Conservation (phyloP, 371 early-diverging fungal species). For the Mucor racemosus region DNA sequence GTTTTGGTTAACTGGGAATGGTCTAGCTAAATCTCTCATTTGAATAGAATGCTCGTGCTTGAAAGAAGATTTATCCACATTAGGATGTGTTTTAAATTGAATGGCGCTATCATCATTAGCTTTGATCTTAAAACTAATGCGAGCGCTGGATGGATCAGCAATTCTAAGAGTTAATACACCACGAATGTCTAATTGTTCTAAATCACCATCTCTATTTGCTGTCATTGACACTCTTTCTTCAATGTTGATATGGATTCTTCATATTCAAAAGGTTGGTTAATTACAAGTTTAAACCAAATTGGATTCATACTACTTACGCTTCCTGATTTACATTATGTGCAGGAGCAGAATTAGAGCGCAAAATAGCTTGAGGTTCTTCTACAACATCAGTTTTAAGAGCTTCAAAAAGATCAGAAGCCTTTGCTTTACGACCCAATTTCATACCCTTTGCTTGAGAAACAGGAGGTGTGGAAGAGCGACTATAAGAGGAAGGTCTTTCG, state of each 20-base stretch:
- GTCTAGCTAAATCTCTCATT: slow-evolving; percentile 77
- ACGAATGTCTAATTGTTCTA: slow-evolving; percentile 90
- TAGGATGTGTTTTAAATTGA: slow-evolving; percentile 96
- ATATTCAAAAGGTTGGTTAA: slow-evolving; percentile 10
- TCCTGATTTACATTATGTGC: background rate
- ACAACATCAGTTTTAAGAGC: slow-evolving; percentile 82
- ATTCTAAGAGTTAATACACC: slow-evolving; percentile 86
- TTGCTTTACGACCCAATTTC: slow-evolving; percentile 91
- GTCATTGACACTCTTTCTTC: slow-evolving; percentile 86
- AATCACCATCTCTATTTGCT: slow-evolving; percentile 89
- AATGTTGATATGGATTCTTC: slow-evolving; percentile 81
- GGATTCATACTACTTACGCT: background rate
- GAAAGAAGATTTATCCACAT: slow-evolving; percentile 90
- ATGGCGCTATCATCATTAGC: slow-evolving; percentile 63
- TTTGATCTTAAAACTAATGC: slow-evolving; percentile 62
- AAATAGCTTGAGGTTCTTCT: slow-evolving; percentile 13
- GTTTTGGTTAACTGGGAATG: slow-evolving; percentile 89
- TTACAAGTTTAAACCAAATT: background rate
- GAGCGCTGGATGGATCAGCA: slow-evolving; percentile 65
- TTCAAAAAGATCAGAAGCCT: slow-evolving; percentile 77
- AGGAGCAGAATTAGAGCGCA: too few species aligned
- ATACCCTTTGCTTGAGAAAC: slow-evolving; percentile 82
- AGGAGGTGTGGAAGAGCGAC: slow-evolving; percentile 38
- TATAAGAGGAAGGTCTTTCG: slow-evolving; percentile 35
- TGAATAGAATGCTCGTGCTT: slow-evolving; percentile 72